phyloP scores from a whole-genome alignment of 2,329 filamentous ascomycete genomes.

The Fusarium miscanthi region DNA sequence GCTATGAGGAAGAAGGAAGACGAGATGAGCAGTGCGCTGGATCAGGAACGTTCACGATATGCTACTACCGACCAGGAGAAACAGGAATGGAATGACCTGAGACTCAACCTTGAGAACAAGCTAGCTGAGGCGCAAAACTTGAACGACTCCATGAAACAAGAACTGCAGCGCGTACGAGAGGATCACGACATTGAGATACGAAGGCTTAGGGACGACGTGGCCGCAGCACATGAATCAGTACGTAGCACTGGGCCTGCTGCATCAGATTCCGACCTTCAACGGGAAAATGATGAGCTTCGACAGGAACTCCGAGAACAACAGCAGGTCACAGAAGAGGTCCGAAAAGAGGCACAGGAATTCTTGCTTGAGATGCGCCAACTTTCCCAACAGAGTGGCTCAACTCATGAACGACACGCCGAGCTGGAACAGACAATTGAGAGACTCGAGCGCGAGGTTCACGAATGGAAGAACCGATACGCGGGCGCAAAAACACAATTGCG shows the following conservation, averaged over 20 bases:
- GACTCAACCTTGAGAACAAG: conserved; percentile 76
- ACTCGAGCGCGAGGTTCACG: conserved; percentile 84
- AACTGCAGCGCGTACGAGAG: conserved; percentile 78
- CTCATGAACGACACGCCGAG: conserved; percentile 84
- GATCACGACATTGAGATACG: conserved; percentile 74
- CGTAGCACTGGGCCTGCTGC: conserved; percentile 42
- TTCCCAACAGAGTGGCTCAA: conserved; percentile 81
- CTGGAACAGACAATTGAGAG: conserved; percentile 79
- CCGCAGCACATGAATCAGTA: conserved; percentile 57
- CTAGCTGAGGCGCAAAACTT: conserved; percentile 78
- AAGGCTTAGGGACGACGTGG: conserved; percentile 72
- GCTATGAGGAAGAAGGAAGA: conserved; percentile 77
- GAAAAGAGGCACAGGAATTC: conserved; percentile 83
- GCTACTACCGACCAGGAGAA: conserved; percentile 70
- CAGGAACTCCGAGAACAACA: conserved; percentile 77
- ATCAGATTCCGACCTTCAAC: conserved; percentile 67
- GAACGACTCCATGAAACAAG: conserved; percentile 82
- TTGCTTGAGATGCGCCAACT: conserved; percentile 89
- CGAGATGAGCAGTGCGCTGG: conserved; percentile 65
- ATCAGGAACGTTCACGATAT: conserved; percentile 66
- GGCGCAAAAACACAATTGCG: conserved; percentile 88
- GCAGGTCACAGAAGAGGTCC: conserved; percentile 86
- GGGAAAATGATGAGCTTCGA: conserved; percentile 77
- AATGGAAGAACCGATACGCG: conserved; percentile 92
- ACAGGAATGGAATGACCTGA: conserved; percentile 76